Evolutionary conservation across 2,329 filamentous ascomycete species (phyloP).

Genomic region (Ceratocystis colombiana): DNA sequence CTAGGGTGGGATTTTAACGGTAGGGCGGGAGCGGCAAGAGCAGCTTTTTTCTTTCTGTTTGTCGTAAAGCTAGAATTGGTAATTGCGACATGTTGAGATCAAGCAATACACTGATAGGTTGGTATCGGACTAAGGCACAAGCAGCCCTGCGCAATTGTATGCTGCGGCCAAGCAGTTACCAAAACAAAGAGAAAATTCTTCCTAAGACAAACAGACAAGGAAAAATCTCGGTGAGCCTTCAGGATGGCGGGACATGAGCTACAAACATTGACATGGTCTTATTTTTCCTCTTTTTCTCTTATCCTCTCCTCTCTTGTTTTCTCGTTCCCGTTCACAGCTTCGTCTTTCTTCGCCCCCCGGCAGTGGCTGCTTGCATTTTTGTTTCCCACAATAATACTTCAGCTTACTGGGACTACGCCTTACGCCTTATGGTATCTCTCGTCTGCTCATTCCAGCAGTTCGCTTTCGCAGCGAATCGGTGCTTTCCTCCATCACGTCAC

Average conservation of each 20-base stretch:
- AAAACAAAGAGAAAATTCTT: neutral
- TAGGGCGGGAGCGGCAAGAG: conserved; percentile 18
- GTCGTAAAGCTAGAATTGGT: neutral
- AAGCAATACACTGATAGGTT: neutral
- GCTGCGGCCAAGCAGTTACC: neutral
- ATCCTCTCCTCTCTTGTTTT: neutral
- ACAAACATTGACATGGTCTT: neutral
- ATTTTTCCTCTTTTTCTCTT: neutral
- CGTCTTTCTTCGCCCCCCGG: neutral
- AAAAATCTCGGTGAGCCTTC: neutral
- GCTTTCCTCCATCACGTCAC: too few species aligned
- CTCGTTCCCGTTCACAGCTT: neutral
- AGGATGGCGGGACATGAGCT: neutral
- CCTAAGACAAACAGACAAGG: neutral
- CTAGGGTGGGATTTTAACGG: conserved; percentile 17
- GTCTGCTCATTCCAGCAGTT: too few species aligned
- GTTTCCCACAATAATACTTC: neutral
- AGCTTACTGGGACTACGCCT: neutral
- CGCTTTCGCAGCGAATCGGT: too few species aligned
- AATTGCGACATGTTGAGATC: neutral
- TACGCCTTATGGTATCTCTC: neutral
- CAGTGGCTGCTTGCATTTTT: conserved; percentile 7
- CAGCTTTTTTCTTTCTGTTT: neutral
- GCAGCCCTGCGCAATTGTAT: neutral
- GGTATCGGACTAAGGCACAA: neutral